Evolutionary conservation across 2,329 filamentous ascomycete genomes (phyloP).

Genomic region (Verticillium isaacii): DNA sequence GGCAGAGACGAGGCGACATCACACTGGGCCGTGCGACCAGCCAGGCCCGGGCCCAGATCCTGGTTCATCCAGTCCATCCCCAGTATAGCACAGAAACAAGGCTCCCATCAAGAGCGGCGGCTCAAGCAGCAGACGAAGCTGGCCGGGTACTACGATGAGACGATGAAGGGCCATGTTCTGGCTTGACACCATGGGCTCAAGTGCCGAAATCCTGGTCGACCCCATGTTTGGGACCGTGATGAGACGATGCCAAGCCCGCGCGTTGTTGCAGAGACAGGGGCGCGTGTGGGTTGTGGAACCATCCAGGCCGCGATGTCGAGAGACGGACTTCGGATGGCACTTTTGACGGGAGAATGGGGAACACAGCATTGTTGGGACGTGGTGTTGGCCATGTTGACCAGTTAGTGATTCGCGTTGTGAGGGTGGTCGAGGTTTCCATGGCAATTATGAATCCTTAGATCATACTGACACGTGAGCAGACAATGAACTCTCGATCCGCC

Average conservation of each 20-base stretch:
- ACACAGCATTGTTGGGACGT: not conserved
- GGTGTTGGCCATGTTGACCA: no score
- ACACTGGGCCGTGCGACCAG: not conserved
- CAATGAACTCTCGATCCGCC: no score
- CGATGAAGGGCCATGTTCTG: not conserved
- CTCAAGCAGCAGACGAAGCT: not conserved
- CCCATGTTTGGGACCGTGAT: slow-evolving; percentile 8
- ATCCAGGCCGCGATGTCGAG: not conserved
- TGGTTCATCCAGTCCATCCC: not conserved
- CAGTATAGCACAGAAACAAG: not conserved
- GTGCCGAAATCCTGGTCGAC: not conserved
- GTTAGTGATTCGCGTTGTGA: no score
- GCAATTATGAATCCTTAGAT: no score
- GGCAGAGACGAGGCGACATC: not conserved
- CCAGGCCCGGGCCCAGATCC: not conserved
- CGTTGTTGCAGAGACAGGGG: slow-evolving; percentile 1
- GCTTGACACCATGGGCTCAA: not conserved
- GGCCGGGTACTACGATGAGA: not conserved
- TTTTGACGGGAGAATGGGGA: not conserved
- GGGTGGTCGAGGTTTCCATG: no score
- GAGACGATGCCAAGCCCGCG: slow-evolving; percentile 13
- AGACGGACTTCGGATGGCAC: not conserved
- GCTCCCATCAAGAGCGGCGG: not conserved
- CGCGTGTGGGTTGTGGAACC: not conserved
- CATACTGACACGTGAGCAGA: no score